Conservation (phyloP, 345 rosid species). For the Eucalyptus pauciflora region DNA sequence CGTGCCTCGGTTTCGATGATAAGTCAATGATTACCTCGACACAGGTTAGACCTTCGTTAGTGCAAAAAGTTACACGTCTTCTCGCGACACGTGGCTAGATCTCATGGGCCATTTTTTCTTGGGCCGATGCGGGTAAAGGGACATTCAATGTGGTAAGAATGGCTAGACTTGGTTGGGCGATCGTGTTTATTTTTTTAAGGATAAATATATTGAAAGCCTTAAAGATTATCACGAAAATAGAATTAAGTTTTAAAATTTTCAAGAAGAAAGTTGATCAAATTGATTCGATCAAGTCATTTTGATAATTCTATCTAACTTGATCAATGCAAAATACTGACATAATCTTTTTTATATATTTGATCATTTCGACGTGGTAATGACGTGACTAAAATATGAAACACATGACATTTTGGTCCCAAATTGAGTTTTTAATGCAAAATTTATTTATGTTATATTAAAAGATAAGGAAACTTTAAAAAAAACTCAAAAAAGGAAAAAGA, state of each 20-base stretch:
- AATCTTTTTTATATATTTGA: no score
- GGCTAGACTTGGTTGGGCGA: background rate
- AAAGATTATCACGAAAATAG: rapidly evolving
- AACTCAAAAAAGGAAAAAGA: no score
- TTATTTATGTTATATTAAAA: no score
- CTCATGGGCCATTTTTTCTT: background rate
- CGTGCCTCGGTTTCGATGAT: background rate
- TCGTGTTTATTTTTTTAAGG: no score
- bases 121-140: background rate
- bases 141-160: background rate
- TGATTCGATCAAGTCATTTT: no score
- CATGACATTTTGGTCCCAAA: no score
- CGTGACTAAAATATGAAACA: no score
- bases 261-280: no score
- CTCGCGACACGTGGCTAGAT: background rate
- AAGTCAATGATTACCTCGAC: background rate
- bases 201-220: no score
- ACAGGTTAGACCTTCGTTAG: background rate
- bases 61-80: background rate
- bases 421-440: background rate
- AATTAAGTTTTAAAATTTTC: no score
- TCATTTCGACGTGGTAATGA: background rate
- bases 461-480: no score
- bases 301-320: background rate
- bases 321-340: no score